These are phyloP conservation scores for Xylariomycetidae sp. DNA, from an alignment of 2,329 filamentous ascomycete species.

Conservation along the genomic window DNA sequence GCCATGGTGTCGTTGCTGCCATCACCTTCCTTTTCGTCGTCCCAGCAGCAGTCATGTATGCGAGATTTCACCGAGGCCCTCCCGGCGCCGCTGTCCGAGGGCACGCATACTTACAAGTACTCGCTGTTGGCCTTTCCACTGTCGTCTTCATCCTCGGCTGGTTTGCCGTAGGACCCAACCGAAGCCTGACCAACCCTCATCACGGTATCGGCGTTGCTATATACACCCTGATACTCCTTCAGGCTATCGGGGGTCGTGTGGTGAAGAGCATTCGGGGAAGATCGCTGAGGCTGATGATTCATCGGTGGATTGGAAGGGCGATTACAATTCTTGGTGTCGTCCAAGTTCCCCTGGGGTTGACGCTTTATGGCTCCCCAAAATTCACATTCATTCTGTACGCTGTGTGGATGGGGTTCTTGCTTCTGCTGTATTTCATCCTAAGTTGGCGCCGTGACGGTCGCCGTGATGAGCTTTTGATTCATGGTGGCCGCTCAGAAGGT, in stretches of 20 bases:
- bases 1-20: constrained; percentile 67
- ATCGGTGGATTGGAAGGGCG: constrained; percentile 80
- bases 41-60: constrained; percentile 68
- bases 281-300: constrained; percentile 58
- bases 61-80: constrained; percentile 63
- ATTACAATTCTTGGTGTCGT: constrained; percentile 77
- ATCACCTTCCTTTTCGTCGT: constrained; percentile 72
- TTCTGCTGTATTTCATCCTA: constrained; percentile 75
- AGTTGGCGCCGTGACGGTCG: constrained; percentile 62
- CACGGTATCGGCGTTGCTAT: constrained; percentile 80
- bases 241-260: constrained; percentile 64
- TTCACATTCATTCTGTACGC: constrained; percentile 82
- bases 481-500: constrained; percentile 53
- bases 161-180: constrained; percentile 69
- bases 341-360: constrained; percentile 84
- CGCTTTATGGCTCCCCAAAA: constrained; percentile 86
- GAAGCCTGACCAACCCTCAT: constrained; percentile 75
- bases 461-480: constrained; percentile 48
- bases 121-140: constrained; percentile 63
- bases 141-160: constrained; percentile 71
- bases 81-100: constrained; percentile 59
- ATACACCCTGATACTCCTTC: constrained; percentile 67
- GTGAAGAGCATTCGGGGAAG: constrained; percentile 47
- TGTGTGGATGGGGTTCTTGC: constrained; percentile 67
- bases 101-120: constrained; percentile 70